These are phyloP conservation scores for Phoma sp. DNA, from an alignment of 2,329 filamentous ascomycete genomes.

Conservation along the genomic window DNA sequence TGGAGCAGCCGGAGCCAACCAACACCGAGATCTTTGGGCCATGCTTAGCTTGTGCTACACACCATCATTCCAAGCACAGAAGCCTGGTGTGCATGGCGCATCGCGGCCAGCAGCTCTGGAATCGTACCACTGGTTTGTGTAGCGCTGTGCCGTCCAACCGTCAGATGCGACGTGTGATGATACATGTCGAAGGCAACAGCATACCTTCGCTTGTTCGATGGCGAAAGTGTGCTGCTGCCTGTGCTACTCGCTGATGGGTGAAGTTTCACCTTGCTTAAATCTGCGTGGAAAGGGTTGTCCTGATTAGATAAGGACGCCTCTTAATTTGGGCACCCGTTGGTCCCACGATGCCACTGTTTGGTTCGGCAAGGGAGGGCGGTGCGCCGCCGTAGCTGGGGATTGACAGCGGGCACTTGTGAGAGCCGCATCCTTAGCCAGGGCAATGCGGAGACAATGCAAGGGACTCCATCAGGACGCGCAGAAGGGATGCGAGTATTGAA, in stretches of 20 bases:
- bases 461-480: not conserved
- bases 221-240: conserved; percentile 5
- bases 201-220: not conserved
- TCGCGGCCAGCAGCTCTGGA: conserved; percentile 9
- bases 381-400: conserved; percentile 15
- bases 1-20: conserved; percentile 5
- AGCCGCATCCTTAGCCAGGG: conserved; percentile 27
- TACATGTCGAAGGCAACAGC: conserved; percentile 2
- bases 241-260: not conserved
- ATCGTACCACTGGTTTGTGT: conserved; percentile 6
- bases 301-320: conserved; percentile 22
- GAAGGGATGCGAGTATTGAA: conserved; percentile 6
- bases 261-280: conserved; percentile 1
- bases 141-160: conserved; percentile 1
- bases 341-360: conserved; percentile 6
- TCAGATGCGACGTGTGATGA: conserved; percentile 1
- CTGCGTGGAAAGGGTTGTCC: conserved; percentile 14
- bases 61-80: conserved; percentile 17
- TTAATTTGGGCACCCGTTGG: conserved; percentile 21
- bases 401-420: conserved; percentile 27
- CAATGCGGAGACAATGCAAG: conserved; percentile 13
- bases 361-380: conserved; percentile 17
- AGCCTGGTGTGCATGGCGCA: conserved; percentile 13
- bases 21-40: not conserved
- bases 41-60: conserved; percentile 20